Percentiles rank a stretch among this genome's conserved stretches.
Evolutionary conservation across 2,329 filamentous ascomycete genomes (phyloP).

Genomic region (Fusarium robinianum): DNA sequence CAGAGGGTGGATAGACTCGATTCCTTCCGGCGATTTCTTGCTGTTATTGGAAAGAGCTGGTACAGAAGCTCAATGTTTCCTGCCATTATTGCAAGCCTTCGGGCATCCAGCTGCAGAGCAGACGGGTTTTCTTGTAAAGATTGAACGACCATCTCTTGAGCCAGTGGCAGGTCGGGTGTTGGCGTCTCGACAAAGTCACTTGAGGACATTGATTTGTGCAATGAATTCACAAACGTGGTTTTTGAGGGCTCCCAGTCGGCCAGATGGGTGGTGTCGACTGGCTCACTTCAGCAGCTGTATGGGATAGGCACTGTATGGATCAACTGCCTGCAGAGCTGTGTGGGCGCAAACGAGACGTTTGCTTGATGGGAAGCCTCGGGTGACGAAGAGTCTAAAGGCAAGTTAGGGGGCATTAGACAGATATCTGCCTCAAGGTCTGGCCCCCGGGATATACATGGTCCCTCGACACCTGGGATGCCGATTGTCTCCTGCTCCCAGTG

Average conservation of each 20-base stretch:
- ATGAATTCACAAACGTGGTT: conserved; percentile 3
- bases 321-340: conserved; percentile 10
- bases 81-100: conserved; percentile 17
- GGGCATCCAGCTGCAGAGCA: conserved; percentile 4
- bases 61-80: neutral
- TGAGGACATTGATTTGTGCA: neutral
- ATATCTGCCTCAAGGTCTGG: neutral
- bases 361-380: neutral
- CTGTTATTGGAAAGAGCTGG: neutral
- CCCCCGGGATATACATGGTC: too few species aligned
- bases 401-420: neutral
- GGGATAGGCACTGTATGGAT: neutral
- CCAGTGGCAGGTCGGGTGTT: neutral
- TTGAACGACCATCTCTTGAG: neutral
- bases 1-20: neutral
- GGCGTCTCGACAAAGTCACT: conserved; percentile 3
- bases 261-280: neutral
- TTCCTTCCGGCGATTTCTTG: neutral
- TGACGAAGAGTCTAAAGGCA: neutral
- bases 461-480: neutral
- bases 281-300: neutral
- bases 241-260: neutral
- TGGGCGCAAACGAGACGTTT: neutral
- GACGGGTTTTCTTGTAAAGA: neutral
- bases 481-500: neutral